Base-by-base conservation (phyloP, 257 asterid genomes). In the Hygrophila difformis region DNA sequence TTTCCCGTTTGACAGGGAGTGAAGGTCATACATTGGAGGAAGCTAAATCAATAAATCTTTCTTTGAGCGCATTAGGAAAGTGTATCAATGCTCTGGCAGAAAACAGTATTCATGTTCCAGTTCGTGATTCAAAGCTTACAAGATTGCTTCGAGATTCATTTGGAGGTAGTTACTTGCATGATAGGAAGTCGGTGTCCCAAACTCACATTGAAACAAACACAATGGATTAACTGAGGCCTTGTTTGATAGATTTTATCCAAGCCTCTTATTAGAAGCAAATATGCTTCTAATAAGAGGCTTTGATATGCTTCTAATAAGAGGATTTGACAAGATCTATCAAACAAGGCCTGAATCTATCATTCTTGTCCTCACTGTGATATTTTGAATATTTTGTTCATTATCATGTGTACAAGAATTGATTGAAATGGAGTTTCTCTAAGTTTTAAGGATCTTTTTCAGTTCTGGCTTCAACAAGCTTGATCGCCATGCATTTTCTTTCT, bases 41-140 rank as follows among this genome's bases (percentile, higher is more conserved):
- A 87, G 99, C 99, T 24, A 91, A 91, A 73, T 83, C 94, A 47
- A 91, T 91, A 66, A 91, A 91, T 70, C 95, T 91, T 49, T 91
- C 99, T 18, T 69, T 91, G 47, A 91, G 97, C 73, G 97, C 99
- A 53, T 59, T 91, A 55, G 99, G 99, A 60, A 91, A 91, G 68
- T 91, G 99, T 74, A 87, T 91, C 69, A 91, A 91, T 76, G 97
- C 99, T 42, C 70, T 91, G 78, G 99, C 99, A 45, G 99, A 91
- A 70, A 87, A 91, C 63, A 83, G 99, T 69, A 46, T 95, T 62
- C 99, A 91, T 66, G 94, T 91, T 44, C 99, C 99, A 6, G 93
- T 91, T 69, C 93, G 99, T 21, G 99, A 91, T 73, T 91, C 99
- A 17, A 91, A 91, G 68, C 94, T 91, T 44, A 91, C 99, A 26